Evolutionary conservation across 345 rosid genomes (phyloP), one percentile per base, ranked within the genome.

Genomic region (Camelina neglecta): DNA sequence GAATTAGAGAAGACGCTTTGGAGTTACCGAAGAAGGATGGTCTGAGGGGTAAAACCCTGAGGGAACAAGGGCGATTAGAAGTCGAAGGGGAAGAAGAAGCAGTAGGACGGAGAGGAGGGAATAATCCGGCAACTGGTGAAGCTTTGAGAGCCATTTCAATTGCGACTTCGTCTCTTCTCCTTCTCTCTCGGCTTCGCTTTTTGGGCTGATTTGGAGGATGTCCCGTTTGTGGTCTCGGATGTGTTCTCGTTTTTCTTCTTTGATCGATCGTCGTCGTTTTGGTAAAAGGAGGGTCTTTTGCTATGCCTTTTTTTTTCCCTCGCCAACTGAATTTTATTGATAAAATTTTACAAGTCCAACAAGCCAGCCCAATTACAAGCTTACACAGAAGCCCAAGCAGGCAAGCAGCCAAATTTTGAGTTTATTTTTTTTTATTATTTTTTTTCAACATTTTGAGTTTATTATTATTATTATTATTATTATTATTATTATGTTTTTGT

Each of bases 101-200:
- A n/a, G 73, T 50, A 2, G 60, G 74, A 13, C 81, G 81, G 38
- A 78, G 81, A 45, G 79, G 71, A 74, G 80, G 72, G 60, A 81
- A 78, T 36, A 79, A 31, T 31, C 86, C 83, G 61, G 82, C 21
- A 9, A 81, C 70, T n/a, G 86, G 84, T 47, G 86, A 75, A 72
- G 84, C 84, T 57, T 56, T 83, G 5, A 77, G 67, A 44, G 88
- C 83, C 88, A 83, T 85, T 65, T 55, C 35, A 38, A 65, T 38
- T 71, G 76, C 65, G 51, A 65, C 29, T 66, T 66, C 42, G 69
- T 13, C 23, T 54, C 53, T 39, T 61, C 69, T 61, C 11, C 50
- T 42, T 45, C 71, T 54, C 39, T 39, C 18, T 35, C 31, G 42
- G 33, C 12, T 50, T 67, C 33, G 47, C 38, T 33, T 60, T 12